Percentiles rank a stretch among this genome's conserved stretches.
phyloP scores from a whole-genome alignment of 169 alveolate species.

The Eimeria sp. region DNA sequence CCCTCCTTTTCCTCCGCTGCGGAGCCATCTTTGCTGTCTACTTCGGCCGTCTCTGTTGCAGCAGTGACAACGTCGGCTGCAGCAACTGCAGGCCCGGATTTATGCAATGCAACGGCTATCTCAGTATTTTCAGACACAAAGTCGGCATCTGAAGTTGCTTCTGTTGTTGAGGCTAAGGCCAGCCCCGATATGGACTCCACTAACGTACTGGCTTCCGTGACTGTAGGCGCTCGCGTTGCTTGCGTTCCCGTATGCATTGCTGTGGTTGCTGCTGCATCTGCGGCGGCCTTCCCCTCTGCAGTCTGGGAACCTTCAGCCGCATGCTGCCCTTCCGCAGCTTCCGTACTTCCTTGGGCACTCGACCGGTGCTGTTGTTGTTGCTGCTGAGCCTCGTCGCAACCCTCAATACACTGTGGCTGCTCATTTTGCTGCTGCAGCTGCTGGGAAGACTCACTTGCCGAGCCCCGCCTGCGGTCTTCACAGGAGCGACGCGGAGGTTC shows the following conservation, averaged over 20 bases:
- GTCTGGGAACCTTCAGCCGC: slow-evolving; percentile 7
- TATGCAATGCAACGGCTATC: not conserved
- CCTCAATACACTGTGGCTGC: not conserved
- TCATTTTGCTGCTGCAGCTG: not conserved
- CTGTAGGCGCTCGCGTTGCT: not conserved
- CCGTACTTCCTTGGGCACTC: not conserved
- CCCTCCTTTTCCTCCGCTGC: not conserved
- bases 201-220: not conserved
- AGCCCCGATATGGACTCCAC: not conserved
- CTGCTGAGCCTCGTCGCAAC: not conserved
- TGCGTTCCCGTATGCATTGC: not conserved
- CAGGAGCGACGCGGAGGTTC: not conserved
- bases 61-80: not conserved
- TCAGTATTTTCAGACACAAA: not conserved
- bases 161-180: not conserved
- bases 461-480: not conserved
- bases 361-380: not conserved
- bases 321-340: not conserved
- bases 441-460: not conserved
- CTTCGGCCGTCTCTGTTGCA: not conserved
- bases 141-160: not conserved
- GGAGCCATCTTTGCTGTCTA: not conserved
- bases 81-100: not conserved
- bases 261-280: not conserved
- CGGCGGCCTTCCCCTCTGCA: not conserved